Base-by-base conservation (phyloP, 2,329 filamentous ascomycete species). In the Lachnellula suecica region DNA sequence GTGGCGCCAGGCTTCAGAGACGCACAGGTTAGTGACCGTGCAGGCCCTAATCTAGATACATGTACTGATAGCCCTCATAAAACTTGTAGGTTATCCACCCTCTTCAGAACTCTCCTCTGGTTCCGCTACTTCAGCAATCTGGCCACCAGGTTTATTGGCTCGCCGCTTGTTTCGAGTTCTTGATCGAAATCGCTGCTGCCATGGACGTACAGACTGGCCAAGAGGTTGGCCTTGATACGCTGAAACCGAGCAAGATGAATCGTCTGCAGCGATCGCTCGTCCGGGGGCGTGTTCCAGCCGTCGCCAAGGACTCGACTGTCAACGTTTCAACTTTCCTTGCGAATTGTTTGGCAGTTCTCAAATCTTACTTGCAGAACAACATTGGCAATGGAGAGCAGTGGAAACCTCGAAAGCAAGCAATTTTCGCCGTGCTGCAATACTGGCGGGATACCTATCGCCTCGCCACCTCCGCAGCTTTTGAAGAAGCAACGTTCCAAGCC, bases 401-500 rank as follows among this genome's bases (percentile, higher is more conserved):
- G 67, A 64, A 64, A 51, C 53, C 63, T 58, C 65, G 69, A 57
- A 69, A 71, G 44, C 67, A 70, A 34, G 66, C 64, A 24, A 57
- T 80, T 11, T 66, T 69, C 13, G 62, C 69, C 4, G 49, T 84
- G 9, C 63, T 79, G 48, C 76, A 79, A 52, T 83, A 79, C 59
- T 78, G 84, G 70, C 74, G 75, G 66, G 73, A 77, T 19, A 85
- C 80, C 0, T 74, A 80, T 51, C 59, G 63, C 1, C 71, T 83
- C 27, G 71, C 78, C 1, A 75, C 72, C 11, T 66, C 66, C 0
- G 20, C 63, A 4, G 62, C 67, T 0, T 87, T 87, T 58, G 81
- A 86, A 51, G 84, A 87, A 59, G 82, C 82, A 15, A 74, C 71
- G 29, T 87, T 87, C 66, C 83, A 84, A 63, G 83, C 83, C 24